These are phyloP conservation scores for Dorcoceras hygrometricum DNA, from an alignment of 257 asterid genomes.

Conservation along the genomic window DNA sequence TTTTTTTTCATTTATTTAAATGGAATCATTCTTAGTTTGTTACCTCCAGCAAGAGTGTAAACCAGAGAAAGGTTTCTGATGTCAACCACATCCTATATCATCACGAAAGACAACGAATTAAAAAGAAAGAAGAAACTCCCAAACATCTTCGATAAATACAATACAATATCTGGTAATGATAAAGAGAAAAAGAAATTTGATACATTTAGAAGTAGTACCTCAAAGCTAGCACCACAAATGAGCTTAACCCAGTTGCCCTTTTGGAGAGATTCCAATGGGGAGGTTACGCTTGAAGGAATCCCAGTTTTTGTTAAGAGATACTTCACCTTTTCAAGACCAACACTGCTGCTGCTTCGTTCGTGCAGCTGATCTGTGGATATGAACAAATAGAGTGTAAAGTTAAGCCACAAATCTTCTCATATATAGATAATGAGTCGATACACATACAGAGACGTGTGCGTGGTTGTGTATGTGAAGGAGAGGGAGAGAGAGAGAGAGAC, in stretches of 20 bases:
- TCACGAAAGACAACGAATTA: background rate
- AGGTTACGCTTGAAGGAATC: slow-evolving; percentile 46
- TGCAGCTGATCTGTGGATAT: slow-evolving; percentile 35
- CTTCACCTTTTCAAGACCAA: slow-evolving; percentile 48
- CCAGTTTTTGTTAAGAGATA: slow-evolving; percentile 41
- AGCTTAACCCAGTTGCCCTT: slow-evolving; percentile 92
- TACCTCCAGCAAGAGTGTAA: slow-evolving; percentile 94
- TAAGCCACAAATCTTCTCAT: background rate
- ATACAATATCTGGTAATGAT: too few relatives aligned
- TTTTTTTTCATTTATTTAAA: too few relatives aligned
- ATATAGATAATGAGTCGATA: background rate
- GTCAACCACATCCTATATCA: slow-evolving; percentile 67
- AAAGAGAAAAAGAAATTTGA: too few relatives aligned
- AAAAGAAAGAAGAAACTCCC: background rate
- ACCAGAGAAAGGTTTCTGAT: slow-evolving; percentile 90
- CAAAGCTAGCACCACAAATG: slow-evolving; percentile 96
- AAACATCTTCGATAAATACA: too few relatives aligned
- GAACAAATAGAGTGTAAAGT: background rate
- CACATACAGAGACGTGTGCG: background rate
- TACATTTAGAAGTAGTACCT: slow-evolving; percentile 35
- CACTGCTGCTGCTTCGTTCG: slow-evolving; percentile 32
- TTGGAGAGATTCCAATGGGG: slow-evolving; percentile 66
- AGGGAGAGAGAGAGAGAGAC: slow-evolving; percentile 21
- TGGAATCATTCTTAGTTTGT: background rate
- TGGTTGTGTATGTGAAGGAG: background rate